phyloP scores from a whole-genome alignment of 2,329 filamentous ascomycete genomes.

The Hymenoscyphus infarciens region DNA sequence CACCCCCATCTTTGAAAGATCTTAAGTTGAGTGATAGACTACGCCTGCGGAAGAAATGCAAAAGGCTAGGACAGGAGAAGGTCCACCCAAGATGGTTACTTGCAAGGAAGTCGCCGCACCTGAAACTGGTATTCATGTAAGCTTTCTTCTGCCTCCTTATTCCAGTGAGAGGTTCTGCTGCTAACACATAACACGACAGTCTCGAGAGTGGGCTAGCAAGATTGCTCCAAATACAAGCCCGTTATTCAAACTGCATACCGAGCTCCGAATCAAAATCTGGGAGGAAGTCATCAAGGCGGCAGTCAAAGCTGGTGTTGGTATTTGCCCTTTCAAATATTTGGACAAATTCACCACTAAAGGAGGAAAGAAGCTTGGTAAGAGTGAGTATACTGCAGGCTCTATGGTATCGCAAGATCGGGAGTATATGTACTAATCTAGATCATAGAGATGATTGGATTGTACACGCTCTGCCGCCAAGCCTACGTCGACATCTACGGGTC shows the following conservation, averaged over 20 bases:
- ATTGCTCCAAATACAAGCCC: background rate
- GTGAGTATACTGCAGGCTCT: too few species aligned
- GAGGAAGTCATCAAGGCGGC: background rate
- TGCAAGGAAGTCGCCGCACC: background rate
- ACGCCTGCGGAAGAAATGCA: background rate
- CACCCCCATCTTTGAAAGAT: background rate
- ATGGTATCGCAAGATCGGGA: too few species aligned
- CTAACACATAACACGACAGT: background rate
- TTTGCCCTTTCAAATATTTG: background rate
- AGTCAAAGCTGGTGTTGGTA: background rate
- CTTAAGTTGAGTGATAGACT: background rate
- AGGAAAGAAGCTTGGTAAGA: background rate
- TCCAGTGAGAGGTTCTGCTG: background rate
- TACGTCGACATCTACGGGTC: constrained; percentile 3
- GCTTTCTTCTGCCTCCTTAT: background rate
- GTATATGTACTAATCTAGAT: background rate
- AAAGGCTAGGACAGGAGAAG: too few species aligned
- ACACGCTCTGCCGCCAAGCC: background rate
- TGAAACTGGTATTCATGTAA: background rate
- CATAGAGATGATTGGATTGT: background rate
- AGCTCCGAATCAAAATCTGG: background rate
- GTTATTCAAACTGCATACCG: background rate
- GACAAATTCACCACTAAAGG: background rate
- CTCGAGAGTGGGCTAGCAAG: background rate
- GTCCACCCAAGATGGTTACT: background rate